phyloP scores from a whole-genome alignment of 23 red algal genomes.

The Gracilaria gracilis region DNA sequence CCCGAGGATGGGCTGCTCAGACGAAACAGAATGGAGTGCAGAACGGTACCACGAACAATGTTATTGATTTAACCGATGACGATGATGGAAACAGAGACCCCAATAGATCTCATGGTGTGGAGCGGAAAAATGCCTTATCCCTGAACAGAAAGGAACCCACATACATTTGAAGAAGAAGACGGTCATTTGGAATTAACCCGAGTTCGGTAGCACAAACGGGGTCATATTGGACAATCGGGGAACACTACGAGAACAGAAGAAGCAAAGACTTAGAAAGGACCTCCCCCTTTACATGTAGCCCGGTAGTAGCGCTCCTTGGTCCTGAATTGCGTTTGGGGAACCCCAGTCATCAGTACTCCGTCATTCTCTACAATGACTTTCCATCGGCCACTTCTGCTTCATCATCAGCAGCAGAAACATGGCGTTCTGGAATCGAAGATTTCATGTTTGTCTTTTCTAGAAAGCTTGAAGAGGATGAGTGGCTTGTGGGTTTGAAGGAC shows the following conservation, averaged over 20 bases:
- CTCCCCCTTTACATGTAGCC: conserved; percentile 1
- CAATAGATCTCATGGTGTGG: neutral
- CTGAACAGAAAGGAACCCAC: neutral
- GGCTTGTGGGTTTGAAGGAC: conserved; percentile 16
- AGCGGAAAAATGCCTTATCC: neutral
- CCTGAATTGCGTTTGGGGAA: neutral
- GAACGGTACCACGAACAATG: neutral
- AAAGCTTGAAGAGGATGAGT: conserved; percentile 34
- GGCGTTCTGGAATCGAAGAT: conserved; percentile 47
- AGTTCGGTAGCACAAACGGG: neutral
- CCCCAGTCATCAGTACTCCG: conserved; percentile 32
- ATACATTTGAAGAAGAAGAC: neutral
- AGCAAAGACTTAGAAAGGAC: neutral
- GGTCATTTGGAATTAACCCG: neutral
- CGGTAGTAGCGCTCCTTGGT: neutral
- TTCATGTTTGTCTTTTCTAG: conserved; percentile 61
- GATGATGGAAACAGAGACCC: neutral
- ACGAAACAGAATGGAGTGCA: neutral
- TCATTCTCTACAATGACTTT: conserved; percentile 30
- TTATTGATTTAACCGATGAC: conserved; percentile 28
- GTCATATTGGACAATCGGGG: neutral
- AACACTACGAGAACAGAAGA: neutral
- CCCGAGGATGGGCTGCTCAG: neutral
- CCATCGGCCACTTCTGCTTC: neutral
- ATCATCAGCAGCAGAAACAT: neutral